Base-by-base conservation (phyloP, 441 rosid genomes). In the Brassica hybrid region DNA sequence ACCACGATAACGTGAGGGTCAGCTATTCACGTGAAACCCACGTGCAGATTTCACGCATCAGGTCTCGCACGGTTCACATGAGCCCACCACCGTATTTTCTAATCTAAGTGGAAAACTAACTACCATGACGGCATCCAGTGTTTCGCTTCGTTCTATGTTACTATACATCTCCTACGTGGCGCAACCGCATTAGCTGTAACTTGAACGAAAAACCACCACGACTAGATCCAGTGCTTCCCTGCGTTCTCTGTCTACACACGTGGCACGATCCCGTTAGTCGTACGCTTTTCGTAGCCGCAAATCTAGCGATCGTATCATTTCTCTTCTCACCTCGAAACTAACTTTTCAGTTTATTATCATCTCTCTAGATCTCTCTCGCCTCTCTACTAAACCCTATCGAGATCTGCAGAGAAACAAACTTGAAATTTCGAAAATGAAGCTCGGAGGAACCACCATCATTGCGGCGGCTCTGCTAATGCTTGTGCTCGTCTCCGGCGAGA, bases 201-300 rank as follows among this genome's bases (percentile, higher is more conserved):
- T 56, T 9, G 27, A 18, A 9, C 4, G 27, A 18, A 56, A 52
- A 56, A 56, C 25, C 0, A 18, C 23, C 13, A 17, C 4, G 7
- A 57, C 30, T 19, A 7, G 75, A 79, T 74, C 82, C 19, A 5
- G 64, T 74, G 72, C 60, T 63, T 43, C 67, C 45, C 82, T 1
- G 14, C 6, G 27, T 45, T 48, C 16, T 14, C 6, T 63, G 1
- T 38, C 25, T 74, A 65, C 34, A 7, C n/a, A 79, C 82, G 82
- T 79, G 82, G 72, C 79, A 13, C 0, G 50, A 34, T 59, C 41
- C 3, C 1, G 41, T 60, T 32, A 60, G 69, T 75, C 67, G 10
- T 16, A 74, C 69, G 32, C 82, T 75, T 79, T 79, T 75, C 79
- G 72, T 79, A 75, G 65, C 65, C 82, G 69, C 76, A 74, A 79